Evolutionary conservation across 192 early-diverging fungal genomes (phyloP).

Genomic region (Umbelopsis vinacea): DNA sequence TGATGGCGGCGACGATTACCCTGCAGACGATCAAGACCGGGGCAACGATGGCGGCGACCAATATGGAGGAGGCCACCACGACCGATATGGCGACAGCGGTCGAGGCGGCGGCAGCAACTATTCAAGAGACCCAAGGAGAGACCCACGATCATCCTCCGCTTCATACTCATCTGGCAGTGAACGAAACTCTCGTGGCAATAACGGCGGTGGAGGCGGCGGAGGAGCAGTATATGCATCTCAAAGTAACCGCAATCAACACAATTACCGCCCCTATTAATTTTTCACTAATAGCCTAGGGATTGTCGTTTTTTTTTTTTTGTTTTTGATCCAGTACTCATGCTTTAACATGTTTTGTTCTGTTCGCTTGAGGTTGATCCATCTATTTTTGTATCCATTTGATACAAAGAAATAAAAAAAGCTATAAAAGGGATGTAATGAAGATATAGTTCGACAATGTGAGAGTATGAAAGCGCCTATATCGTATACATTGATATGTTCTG

Average conservation of each 20-base stretch:
- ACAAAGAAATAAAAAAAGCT: too few relatives aligned
- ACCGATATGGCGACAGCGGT: conserved; percentile 5
- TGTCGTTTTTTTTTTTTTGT: background rate
- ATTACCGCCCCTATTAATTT: conserved; percentile 48
- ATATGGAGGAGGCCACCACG: conserved; percentile 10
- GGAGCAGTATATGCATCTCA: conserved; percentile 47
- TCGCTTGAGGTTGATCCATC: too few relatives aligned
- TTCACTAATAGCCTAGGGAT: background rate
- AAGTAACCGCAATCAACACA: conserved; percentile 38
- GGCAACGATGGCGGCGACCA: conserved; percentile 15
- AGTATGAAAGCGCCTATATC: too few relatives aligned
- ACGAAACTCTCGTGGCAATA: conserved; percentile 30
- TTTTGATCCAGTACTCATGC: background rate
- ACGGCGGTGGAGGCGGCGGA: conserved; percentile 33
- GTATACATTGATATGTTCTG: too few relatives aligned
- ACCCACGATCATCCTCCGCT: conserved; percentile 26
- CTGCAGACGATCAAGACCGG: conserved; percentile 37
- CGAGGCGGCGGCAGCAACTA: conserved; percentile 16
- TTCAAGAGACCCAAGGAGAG: conserved; percentile 22
- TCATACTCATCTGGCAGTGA: conserved; percentile 8
- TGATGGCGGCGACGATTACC: conserved; percentile 10
- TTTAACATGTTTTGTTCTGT: background rate
- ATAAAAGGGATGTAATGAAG: too few relatives aligned
- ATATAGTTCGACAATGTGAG: too few relatives aligned
- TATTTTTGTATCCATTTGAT: too few relatives aligned